Evolutionary conservation across 495 filamentous ascomycete species (phyloP), one percentile per base, ranked within the genome.

Genomic region (Oidiodendron maius): DNA sequence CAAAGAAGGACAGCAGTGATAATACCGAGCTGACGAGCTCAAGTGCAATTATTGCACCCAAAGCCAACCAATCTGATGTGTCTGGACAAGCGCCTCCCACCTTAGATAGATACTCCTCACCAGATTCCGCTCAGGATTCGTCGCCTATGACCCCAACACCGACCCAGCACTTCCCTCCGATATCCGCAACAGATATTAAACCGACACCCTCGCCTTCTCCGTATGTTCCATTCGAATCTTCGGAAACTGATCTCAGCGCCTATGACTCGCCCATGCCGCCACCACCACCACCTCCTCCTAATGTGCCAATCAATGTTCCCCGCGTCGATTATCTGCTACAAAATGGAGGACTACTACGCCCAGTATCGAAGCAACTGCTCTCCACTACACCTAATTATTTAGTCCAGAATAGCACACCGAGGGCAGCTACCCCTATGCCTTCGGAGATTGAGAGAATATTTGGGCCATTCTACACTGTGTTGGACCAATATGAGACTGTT

Each of bases 241-340:
- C 48, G 8, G 48, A 55, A 20, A 21, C 40, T 5, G 37, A 24
- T 13, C 50, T 50, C 3, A 55, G 46, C 30, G 47, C 51, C 17
- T 55, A 62, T 51, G 40, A 67, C 52, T 62, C 71, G 55, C 71
- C 75, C 12, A 72, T 70, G 13, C 87, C 86, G 24, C 89, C 87
- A 1, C 90, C 90, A 0, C 90, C 90, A 0, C 89, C 90, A 2
- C 87, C 87, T 1, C 86, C 87, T n/a, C 84, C 86, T 0, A 64
- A 69, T 41, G 64, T 80, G 28, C 77, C 82, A n/a, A 62, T 82
- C 32, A 74, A 83, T 50, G 72, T 86, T 17, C 91, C 91, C 1
- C 74, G 84, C 37, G 89, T 96, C 16, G 90, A 96, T 57, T 96
- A 96, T 61, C 71, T 96, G 20, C 70, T 96, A 51, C 86, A 87